Percentiles rank a stretch among this genome's conserved stretches.
These are phyloP conservation scores for Passalora sequoiae DNA, from an alignment of 2,329 filamentous ascomycete genomes.

Conservation along the genomic window DNA sequence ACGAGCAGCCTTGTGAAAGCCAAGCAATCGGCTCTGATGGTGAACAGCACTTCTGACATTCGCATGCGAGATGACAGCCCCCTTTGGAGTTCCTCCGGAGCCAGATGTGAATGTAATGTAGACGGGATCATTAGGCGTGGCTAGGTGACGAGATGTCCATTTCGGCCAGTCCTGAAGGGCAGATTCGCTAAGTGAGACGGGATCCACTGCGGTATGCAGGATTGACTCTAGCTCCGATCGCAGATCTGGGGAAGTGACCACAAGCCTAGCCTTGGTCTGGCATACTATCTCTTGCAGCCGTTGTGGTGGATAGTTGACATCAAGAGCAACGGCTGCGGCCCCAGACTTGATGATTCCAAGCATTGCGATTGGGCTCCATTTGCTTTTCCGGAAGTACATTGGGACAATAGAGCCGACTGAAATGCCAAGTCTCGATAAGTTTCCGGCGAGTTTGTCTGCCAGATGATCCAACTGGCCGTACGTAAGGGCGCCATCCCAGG, in stretches of 20 bases:
- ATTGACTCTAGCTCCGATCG: not conserved
- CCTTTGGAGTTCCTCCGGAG: slow-evolving; percentile 6
- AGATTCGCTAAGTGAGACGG: too few species aligned
- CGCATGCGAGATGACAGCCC: slow-evolving; percentile 5
- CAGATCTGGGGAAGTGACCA: slow-evolving; percentile 8
- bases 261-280: slow-evolving; percentile 21
- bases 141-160: too few species aligned
- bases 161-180: not conserved
- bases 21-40: slow-evolving; percentile 7
- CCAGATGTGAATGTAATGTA: slow-evolving; percentile 2
- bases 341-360: slow-evolving; percentile 32
- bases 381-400: slow-evolving; percentile 27
- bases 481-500: slow-evolving; percentile 28
- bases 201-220: not conserved
- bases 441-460: slow-evolving; percentile 17
- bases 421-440: slow-evolving; percentile 4
- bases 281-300: slow-evolving; percentile 26
- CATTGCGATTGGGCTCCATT: slow-evolving; percentile 27
- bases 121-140: not conserved
- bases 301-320: slow-evolving; percentile 23
- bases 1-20: slow-evolving; percentile 10
- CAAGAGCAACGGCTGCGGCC: slow-evolving; percentile 27
- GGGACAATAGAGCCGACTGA: slow-evolving; percentile 13
- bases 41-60: slow-evolving; percentile 11
- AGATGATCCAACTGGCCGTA: slow-evolving; percentile 25